Conservation (phyloP, 495 filamentous ascomycete genomes). For the Amphirosellinia nigrospora region DNA sequence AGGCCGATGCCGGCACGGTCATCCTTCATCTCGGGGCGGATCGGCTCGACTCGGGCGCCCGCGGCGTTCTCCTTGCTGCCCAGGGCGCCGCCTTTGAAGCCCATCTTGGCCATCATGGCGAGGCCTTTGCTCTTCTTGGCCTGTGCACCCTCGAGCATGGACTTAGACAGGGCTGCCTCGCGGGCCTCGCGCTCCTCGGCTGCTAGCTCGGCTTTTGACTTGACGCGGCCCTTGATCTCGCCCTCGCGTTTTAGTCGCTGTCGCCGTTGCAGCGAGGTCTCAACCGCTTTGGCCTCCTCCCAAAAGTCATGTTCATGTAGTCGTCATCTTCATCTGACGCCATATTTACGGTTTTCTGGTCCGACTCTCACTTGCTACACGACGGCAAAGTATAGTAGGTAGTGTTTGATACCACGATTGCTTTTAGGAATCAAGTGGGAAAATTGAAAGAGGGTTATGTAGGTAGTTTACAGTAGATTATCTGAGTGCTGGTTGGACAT, state of each 20-base stretch:
- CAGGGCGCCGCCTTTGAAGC: conserved; percentile 77
- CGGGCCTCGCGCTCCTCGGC: conserved; percentile 70
- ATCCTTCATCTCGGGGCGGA: conserved; percentile 64
- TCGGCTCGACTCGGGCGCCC: conserved; percentile 25
- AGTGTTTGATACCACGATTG: too few relatives aligned
- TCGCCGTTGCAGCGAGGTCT: conserved; percentile 64
- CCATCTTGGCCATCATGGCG: conserved; percentile 96
- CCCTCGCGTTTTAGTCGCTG: conserved; percentile 62
- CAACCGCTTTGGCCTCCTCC: conserved; percentile 40
- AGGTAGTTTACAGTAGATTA: too few relatives aligned
- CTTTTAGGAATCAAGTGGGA: background rate
- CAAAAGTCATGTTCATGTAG: conserved; percentile 71
- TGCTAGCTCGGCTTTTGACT: conserved; percentile 83
- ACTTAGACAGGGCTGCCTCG: conserved; percentile 74
- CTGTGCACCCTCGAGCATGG: conserved; percentile 59
- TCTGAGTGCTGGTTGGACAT: background rate
- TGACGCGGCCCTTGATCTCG: conserved; percentile 64
- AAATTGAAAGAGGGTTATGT: background rate
- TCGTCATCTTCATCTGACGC: conserved; percentile 58
- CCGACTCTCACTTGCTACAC: background rate
- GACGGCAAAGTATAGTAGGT: too few relatives aligned
- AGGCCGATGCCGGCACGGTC: conserved; percentile 86
- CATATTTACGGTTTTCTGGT: background rate
- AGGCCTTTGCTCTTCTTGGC: conserved; percentile 75
- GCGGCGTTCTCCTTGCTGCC: conserved; percentile 58